phyloP scores from a whole-genome alignment of 2,329 filamentous ascomycete genomes.

The Trichoderma citrinoviride region DNA sequence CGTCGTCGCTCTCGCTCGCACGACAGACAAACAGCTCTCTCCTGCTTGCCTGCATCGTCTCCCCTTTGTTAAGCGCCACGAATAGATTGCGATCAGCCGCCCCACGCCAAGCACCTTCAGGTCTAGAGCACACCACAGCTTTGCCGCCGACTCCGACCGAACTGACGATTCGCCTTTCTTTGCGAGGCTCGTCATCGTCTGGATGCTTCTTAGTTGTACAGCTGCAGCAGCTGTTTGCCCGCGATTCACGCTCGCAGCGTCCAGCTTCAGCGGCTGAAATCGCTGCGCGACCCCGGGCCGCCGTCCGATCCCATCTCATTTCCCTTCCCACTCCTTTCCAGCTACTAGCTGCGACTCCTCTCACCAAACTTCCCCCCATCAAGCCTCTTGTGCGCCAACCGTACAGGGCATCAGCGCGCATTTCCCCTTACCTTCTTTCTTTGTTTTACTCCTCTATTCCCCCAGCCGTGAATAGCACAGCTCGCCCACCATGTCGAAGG shows the following conservation, averaged over 20 bases:
- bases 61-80: constrained; percentile 20
- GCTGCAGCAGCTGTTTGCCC: not conserved
- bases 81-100: constrained; percentile 19
- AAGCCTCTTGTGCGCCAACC: not conserved
- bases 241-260: not conserved
- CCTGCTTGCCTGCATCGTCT: not conserved
- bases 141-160: constrained; percentile 8
- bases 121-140: not conserved
- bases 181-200: constrained; percentile 8
- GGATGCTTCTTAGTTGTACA: not conserved
- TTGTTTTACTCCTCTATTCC: not conserved
- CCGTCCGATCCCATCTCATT: not conserved
- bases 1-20: constrained; percentile 1
- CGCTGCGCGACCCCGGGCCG: constrained; percentile 4
- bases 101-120: constrained; percentile 10
- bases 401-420: not conserved
- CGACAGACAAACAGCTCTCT: not conserved
- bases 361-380: not conserved
- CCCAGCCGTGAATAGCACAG: not conserved
- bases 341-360: constrained; percentile 4
- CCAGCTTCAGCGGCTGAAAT: constrained; percentile 8
- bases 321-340: constrained; percentile 16
- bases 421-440: not conserved
- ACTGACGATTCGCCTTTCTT: constrained; percentile 1
- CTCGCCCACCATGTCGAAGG: constrained; percentile 76